A percentile compares a stretch with the other conserved stretches of the same genome.
phyloP scores from a whole-genome alignment of 805 yeast species.

The Spathaspora hagerdaliae region DNA sequence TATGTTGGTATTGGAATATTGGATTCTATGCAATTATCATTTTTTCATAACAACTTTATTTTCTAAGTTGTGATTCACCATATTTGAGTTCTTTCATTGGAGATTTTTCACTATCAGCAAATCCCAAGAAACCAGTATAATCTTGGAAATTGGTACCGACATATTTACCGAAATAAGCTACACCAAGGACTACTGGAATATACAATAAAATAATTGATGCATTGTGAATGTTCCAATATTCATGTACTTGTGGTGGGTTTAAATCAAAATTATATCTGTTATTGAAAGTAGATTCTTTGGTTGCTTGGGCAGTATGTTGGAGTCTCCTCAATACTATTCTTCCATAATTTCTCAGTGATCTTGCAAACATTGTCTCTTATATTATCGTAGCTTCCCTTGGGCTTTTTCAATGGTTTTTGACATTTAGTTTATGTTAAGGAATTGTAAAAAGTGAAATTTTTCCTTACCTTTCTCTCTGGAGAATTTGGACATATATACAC shows the following conservation, averaged over 20 bases:
- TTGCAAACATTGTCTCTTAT: conserved; percentile 19
- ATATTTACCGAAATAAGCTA: conserved; percentile 31
- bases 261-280: conserved; percentile 40
- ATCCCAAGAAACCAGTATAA: conserved; percentile 27
- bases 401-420: no score
- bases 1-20: no score
- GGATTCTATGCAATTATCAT: no score
- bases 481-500: no score
- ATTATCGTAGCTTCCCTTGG: no score
- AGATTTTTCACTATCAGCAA: conserved; percentile 35
- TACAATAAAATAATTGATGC: conserved; percentile 33
- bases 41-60: neutral
- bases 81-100: conserved; percentile 34
- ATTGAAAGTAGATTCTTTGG: conserved; percentile 29
- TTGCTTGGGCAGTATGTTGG: conserved; percentile 16
- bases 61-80: conserved; percentile 31
- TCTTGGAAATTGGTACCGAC: conserved; percentile 23
- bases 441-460: no score
- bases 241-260: conserved; percentile 43
- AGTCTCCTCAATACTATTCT: conserved; percentile 23
- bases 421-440: no score
- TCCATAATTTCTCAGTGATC: conserved; percentile 14
- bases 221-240: conserved; percentile 41
- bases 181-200: conserved; percentile 32
- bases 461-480: no score